phyloP scores from a whole-genome alignment of 2,329 filamentous ascomycete species.

The Fusarium mangiferae region DNA sequence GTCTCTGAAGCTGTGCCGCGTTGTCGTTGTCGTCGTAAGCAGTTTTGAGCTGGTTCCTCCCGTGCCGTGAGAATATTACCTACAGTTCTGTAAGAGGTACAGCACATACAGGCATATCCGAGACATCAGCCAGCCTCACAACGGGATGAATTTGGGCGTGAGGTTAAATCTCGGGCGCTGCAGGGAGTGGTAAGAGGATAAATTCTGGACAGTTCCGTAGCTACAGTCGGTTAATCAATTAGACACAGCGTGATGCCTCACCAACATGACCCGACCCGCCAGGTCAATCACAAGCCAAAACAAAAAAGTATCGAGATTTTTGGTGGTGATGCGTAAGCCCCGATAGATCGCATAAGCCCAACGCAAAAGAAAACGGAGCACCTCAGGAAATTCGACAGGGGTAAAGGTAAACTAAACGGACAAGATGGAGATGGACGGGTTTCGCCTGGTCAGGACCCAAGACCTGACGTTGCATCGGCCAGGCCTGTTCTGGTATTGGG shows the following conservation, averaged over 20 bases:
- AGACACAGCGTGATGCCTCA: conserved; percentile 1
- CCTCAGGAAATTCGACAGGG: conserved; percentile 15
- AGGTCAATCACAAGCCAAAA: conserved; percentile 10
- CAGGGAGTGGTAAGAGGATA: not conserved
- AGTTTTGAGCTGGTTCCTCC: conserved; percentile 7
- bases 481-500: conserved; percentile 3
- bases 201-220: not conserved
- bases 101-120: conserved; percentile 24
- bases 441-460: conserved; percentile 30
- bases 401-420: conserved; percentile 25
- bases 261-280: not conserved
- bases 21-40: conserved; percentile 30
- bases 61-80: conserved; percentile 20
- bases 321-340: conserved; percentile 13
- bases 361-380: conserved; percentile 26
- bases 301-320: not conserved
- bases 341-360: conserved; percentile 32
- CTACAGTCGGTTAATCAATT: conserved; percentile 9
- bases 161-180: conserved; percentile 13
- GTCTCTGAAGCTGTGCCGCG: conserved; percentile 18
- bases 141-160: conserved; percentile 10
- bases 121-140: conserved; percentile 35
- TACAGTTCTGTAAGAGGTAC: not conserved
- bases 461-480: conserved; percentile 39
- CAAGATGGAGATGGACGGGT: conserved; percentile 24